Evolutionary conservation across 1,284 basidiomycete species (phyloP).

Genomic region (Pisolithus thermaeus): DNA sequence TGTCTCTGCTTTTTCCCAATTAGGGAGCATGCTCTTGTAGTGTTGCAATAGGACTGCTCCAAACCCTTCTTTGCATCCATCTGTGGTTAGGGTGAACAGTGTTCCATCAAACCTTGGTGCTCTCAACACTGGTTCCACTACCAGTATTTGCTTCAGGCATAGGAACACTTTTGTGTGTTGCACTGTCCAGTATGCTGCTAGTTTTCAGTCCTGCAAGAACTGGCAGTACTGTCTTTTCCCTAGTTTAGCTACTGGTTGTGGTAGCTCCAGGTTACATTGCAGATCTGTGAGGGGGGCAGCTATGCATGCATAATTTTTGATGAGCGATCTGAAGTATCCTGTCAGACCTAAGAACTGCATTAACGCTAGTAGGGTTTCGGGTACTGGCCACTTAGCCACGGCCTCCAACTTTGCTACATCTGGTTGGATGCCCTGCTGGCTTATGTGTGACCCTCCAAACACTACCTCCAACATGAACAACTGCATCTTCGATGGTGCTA

Average conservation of each 20-base stretch:
- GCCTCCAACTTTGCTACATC: no score
- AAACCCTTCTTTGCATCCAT: constrained; percentile 3
- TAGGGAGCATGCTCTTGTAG: background rate
- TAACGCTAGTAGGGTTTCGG: no score
- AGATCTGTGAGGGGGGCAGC: no score
- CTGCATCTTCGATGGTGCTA: no score
- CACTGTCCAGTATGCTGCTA: background rate
- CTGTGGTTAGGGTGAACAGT: constrained; percentile 5
- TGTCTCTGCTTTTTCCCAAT: background rate
- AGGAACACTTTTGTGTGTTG: background rate
- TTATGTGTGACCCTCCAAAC: no score
- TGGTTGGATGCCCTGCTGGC: no score
- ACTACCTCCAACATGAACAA: no score
- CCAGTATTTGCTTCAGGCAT: background rate
- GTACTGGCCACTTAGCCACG: no score
- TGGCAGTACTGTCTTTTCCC: background rate
- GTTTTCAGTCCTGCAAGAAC: background rate
- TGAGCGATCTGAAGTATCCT: no score
- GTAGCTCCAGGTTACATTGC: no score
- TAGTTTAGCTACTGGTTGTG: background rate
- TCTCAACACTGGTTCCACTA: background rate
- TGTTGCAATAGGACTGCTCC: background rate
- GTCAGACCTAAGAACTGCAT: no score
- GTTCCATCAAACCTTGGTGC: constrained; percentile 6
- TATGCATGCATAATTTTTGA: no score